phyloP scores from a whole-genome alignment of 805 yeast genomes.

The Scheffersomyces coipomensis region DNA sequence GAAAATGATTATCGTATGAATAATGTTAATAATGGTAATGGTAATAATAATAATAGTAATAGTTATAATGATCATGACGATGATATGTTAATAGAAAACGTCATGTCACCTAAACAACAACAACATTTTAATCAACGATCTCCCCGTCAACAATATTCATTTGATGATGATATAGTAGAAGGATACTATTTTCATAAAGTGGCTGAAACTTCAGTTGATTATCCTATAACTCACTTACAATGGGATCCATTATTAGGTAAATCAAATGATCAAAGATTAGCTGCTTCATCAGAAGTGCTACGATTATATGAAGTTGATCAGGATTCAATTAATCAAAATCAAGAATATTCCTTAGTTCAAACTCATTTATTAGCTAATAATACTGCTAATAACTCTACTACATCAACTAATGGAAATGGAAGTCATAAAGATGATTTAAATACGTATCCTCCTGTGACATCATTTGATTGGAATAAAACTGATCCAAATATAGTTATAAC shows the following conservation, averaged over 20 bases:
- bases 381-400: slow-evolving; percentile 16
- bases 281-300: slow-evolving; percentile 71
- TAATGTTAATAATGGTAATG: neutral
- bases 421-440: slow-evolving; percentile 34
- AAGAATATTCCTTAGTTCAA: slow-evolving; percentile 35
- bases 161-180: slow-evolving; percentile 14
- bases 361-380: slow-evolving; percentile 41
- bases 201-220: slow-evolving; percentile 54
- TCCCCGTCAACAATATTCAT: neutral
- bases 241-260: slow-evolving; percentile 63
- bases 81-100: slow-evolving; percentile 8
- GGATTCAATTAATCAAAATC: slow-evolving; percentile 39
- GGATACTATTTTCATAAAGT: slow-evolving; percentile 45
- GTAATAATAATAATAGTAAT: slow-evolving; percentile 4
- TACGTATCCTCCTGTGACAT: slow-evolving; percentile 82
- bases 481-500: slow-evolving; percentile 76
- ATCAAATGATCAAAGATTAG: slow-evolving; percentile 44
- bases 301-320: slow-evolving; percentile 60
- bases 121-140: neutral
- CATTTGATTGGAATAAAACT: slow-evolving; percentile 86
- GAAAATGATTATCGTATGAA: slow-evolving; percentile 16
- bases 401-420: slow-evolving; percentile 11
- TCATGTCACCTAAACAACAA: slow-evolving; percentile 1
- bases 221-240: slow-evolving; percentile 69
- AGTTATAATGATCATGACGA: slow-evolving; percentile 10